Base-by-base conservation (phyloP, 2,329 filamentous ascomycete genomes). In the Pestalotiopsis sp. region DNA sequence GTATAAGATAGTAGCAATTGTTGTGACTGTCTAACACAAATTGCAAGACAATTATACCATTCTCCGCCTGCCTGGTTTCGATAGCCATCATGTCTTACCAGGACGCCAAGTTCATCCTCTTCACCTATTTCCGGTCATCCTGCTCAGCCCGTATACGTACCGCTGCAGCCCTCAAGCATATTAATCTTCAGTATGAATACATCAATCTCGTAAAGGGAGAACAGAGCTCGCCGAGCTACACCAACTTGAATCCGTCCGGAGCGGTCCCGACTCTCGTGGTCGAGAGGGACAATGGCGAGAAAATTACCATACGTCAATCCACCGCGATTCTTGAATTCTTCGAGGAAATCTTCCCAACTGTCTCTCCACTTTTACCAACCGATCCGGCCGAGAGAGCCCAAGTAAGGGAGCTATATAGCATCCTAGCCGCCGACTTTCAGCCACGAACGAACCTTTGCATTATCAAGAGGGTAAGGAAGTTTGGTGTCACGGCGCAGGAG, bases 121-220 rank as follows among this genome's bases (percentile, higher is more conserved):
- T 56, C 63, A 56, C 63, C 14, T 65, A 65, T 44, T 65, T 65
- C 44, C 40, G 63, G 22, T 65, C 63, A 20, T 65, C 63, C 26
- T 65, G 63, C 48, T 65, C 63, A 14, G 63, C 63, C 11, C 40
- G 63, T 9, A 44, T 65, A 24, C 63, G 63, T 14, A 65, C 63
- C n/a, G 63, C 63, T 22, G 63, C 63, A 14, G 40, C 40, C 20
- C 40, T 65, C 17, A 65, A 65, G 22, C n/a, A 26, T 6, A 65
- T 65, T 17, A 35, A 55, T 14, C 30, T 65, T 22, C 40, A 57
- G 14, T 65, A 56, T 48, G 52, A 65, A 57, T 65, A 65, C 26
- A 30, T 65, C 11, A 65, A 65, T 24, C 63, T 65, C 3, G 17
- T 65, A 7, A 65, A 65, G 24, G 63, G 63, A n/a, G 63, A 65